Evolutionary conservation across 2,329 filamentous ascomycete species (phyloP), one percentile per base, ranked within the genome.

Genomic region (Neopestalotiopsis sp.): DNA sequence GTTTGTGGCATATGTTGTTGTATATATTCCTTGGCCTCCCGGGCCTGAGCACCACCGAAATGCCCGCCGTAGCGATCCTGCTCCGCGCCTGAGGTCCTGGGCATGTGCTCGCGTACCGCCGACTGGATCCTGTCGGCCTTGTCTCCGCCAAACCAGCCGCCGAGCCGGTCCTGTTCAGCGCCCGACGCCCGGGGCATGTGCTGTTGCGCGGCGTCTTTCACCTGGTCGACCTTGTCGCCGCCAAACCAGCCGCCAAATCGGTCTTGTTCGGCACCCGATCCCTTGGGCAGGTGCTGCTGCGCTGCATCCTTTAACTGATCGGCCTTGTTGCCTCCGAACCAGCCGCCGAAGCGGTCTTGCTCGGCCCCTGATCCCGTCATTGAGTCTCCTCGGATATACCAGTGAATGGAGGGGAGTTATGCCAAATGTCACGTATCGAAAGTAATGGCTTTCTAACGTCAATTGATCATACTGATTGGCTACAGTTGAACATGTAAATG

Each of bases 51-150:
- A 7, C 73, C 71, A 34, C 72, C 72, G 45, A 76, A 75, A 59
- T 71, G 72, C 28, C 71, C 32, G 1, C 67, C 71, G 58, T 74
- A 74, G 1, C 70, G 71, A 49, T 76, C 75, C 49, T 75, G 72
- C 52, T 76, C 75, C 6, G 75, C 75, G 6, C 71, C 71, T 1
- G 72, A 71, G 28, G 58, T 67, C 49, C 68, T 40, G 68, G 66
- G 65, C 65, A 75, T 13, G 67, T 73, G 60, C 68, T 65, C 57
- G 45, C 67, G 70, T 20, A 75, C 67, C 7, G 68, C 68, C 1
- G 73, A 67, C 17, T 70, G 69, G 10, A 69, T 68, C 14, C 61
- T 67, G 10, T 69, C 68, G 1, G 56, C 68, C 30, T 72, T 74
- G 30, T 72, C 65, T 4, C 73, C 71, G 4, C 72, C 71, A 4